Evolutionary conservation across 768 basidiomycete species (phyloP), one percentile per base, ranked within the genome.

Genomic region (Coprinopsis sp.): DNA sequence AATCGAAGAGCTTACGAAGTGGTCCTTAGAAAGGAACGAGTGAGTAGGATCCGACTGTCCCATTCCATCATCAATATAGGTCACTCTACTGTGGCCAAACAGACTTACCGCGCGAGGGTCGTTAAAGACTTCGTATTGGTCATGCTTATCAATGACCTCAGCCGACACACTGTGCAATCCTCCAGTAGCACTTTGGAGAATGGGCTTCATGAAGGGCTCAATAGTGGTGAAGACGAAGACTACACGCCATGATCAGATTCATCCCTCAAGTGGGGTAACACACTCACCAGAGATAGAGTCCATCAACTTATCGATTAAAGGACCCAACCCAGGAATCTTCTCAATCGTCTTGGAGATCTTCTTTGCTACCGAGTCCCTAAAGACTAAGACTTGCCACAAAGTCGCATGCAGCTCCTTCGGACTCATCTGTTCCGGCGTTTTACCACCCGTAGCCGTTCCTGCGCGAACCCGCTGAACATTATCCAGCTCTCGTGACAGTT

Each of bases 121-220:
- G 51, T 93, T 82, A 71, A 92, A 95, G 3, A 92, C 84, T 67
- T 89, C 83, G 53, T 85, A 90, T 57, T 92, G 91, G 59, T 93
- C 91, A 44, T 81, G 73, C 13, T 68, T 84, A 63, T 89, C 73
- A 56, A 92, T 84, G 14, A 92, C 89, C 55, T 89, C 81, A 16
- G 78, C 78, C 0, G 87, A 86, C 5, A 82, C 84, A 29, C 69
- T 65, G 34, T 72, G 67, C 25, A 93, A 69, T 3, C 79, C 80
- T 8, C 61, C 51, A 0, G 84, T 91, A 0, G 90, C 85, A 3
- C 78, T 73, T 59, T 83, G 76, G 53, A 93, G 62, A 43, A 92
- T 63, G 0, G 90, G 90, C 63, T 84, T 91, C 52, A 95, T 60
- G 72, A 85, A 85, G 0, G 89, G 88, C 81, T 93, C 91, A 28